Conservation (phyloP, 148 eudicot genomes). For the Cornus suecica region DNA sequence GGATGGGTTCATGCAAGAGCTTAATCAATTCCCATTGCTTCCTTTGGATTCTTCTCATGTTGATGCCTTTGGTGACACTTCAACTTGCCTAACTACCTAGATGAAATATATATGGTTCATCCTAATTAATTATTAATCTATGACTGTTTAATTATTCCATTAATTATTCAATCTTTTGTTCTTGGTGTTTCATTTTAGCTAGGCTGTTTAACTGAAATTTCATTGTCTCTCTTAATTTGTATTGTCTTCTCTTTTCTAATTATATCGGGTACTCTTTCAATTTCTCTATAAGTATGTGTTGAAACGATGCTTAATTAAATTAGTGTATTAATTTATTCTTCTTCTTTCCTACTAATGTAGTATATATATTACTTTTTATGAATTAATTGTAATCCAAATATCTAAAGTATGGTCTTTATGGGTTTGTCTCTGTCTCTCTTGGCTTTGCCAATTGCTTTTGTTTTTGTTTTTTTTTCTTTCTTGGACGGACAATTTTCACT, state of each 20-base stretch:
- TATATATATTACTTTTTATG: too few species aligned
- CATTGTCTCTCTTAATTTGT: background rate
- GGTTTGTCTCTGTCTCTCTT: constrained; percentile 3
- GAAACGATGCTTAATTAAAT: background rate
- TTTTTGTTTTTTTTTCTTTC: background rate
- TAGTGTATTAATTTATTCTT: background rate
- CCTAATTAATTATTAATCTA: too few species aligned
- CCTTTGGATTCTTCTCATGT: constrained; percentile 38
- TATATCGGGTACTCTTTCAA: background rate
- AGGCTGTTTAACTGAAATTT: background rate
- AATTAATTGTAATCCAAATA: background rate
- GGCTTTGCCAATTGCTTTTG: background rate
- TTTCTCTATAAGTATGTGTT: background rate
- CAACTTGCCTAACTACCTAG: constrained; percentile 7
- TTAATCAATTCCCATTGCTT: constrained; percentile 38
- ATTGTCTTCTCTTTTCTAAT: background rate
- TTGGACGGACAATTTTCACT: background rate
- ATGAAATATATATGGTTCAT: too few species aligned
- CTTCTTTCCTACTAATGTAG: background rate
- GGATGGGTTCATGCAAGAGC: constrained; percentile 52
- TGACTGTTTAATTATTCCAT: background rate
- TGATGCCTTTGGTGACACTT: constrained; percentile 28
- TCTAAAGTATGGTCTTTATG: background rate
- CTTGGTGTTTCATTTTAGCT: background rate
- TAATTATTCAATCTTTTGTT: background rate